phyloP scores from a whole-genome alignment of 2,329 filamentous ascomycete species.

The Cryoendolithus antarcticus region DNA sequence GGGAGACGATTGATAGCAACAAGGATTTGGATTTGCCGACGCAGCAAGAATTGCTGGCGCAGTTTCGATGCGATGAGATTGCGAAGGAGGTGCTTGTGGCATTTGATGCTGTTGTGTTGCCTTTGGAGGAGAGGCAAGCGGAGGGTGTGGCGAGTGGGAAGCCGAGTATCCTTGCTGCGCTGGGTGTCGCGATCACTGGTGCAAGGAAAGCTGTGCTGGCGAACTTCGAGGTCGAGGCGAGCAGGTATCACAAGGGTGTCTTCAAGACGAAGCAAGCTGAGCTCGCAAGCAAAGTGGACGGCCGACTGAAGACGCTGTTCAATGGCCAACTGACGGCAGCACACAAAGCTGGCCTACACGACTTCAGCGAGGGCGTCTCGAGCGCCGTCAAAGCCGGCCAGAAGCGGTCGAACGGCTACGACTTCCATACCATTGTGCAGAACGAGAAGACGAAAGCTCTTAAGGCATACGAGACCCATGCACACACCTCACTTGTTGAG shows the following conservation, averaged over 20 bases:
- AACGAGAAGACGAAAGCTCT: constrained; percentile 68
- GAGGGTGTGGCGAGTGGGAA: constrained; percentile 63
- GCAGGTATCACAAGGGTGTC: constrained; percentile 92
- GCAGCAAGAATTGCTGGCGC: constrained; percentile 89
- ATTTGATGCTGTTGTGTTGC: constrained; percentile 71
- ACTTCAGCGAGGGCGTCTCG: constrained; percentile 82
- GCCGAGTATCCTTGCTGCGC: constrained; percentile 56
- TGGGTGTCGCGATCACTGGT: constrained; percentile 61
- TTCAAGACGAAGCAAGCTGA: constrained; percentile 77
- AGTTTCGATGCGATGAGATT: constrained; percentile 97
- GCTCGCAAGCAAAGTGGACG: constrained; percentile 74
- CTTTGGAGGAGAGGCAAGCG: constrained; percentile 76
- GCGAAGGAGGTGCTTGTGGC: constrained; percentile 70
- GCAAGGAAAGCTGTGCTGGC: constrained; percentile 63
- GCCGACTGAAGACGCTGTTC: constrained; percentile 77
- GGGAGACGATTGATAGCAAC: constrained; percentile 98
- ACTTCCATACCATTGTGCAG: constrained; percentile 88
- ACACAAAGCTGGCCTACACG: constrained; percentile 73
- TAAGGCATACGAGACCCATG: constrained; percentile 63
- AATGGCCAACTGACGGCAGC: constrained; percentile 76
- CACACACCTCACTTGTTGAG: constrained; percentile 60
- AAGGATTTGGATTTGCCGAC: constrained; percentile 95
- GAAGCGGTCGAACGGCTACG: constrained; percentile 80
- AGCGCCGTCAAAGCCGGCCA: constrained; percentile 79
- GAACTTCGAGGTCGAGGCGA: constrained; percentile 81